These are phyloP conservation scores for Amanita pseudoporphyria DNA, from an alignment of 768 basidiomycete species.

Conservation along the genomic window DNA sequence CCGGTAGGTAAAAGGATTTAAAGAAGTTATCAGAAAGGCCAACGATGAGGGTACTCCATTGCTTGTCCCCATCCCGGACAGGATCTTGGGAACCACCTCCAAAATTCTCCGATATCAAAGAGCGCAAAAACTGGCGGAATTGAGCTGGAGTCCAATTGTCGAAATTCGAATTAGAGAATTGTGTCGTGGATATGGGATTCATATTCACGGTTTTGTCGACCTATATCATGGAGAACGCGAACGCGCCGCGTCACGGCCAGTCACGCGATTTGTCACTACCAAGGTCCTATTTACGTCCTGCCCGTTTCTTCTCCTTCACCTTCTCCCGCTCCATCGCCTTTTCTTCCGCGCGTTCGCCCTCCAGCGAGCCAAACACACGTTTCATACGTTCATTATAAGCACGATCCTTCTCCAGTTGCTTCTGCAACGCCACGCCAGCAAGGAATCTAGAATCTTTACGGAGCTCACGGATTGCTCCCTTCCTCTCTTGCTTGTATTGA, in stretches of 20 bases:
- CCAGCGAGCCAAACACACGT: constrained; percentile 65
- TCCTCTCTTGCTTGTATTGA: constrained; percentile 90
- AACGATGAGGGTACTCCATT: constrained; percentile 42
- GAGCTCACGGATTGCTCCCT: constrained; percentile 93
- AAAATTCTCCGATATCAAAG: constrained; percentile 27
- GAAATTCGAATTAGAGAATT: constrained; percentile 10
- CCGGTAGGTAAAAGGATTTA: constrained; percentile 44
- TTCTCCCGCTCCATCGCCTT: constrained; percentile 87
- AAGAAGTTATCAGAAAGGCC: constrained; percentile 46
- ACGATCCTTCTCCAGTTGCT: constrained; percentile 77
- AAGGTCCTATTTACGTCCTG: constrained; percentile 55
- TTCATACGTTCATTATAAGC: constrained; percentile 79
- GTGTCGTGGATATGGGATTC: constrained; percentile 22
- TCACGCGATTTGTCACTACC: neutral
- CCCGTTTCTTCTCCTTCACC: constrained; percentile 60
- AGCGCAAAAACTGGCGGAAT: constrained; percentile 33
- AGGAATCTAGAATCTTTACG: constrained; percentile 94
- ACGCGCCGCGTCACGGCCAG: neutral
- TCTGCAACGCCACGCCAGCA: constrained; percentile 77
- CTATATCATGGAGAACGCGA: too few relatives aligned
- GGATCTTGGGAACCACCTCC: constrained; percentile 20
- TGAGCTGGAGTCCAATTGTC: constrained; percentile 20
- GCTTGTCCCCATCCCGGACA: constrained; percentile 23
- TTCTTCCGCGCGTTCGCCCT: constrained; percentile 89
- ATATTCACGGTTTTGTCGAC: too few relatives aligned